These are phyloP conservation scores for Meyerozyma carpophila DNA, from an alignment of 1,139 yeast species.

Conservation along the genomic window DNA sequence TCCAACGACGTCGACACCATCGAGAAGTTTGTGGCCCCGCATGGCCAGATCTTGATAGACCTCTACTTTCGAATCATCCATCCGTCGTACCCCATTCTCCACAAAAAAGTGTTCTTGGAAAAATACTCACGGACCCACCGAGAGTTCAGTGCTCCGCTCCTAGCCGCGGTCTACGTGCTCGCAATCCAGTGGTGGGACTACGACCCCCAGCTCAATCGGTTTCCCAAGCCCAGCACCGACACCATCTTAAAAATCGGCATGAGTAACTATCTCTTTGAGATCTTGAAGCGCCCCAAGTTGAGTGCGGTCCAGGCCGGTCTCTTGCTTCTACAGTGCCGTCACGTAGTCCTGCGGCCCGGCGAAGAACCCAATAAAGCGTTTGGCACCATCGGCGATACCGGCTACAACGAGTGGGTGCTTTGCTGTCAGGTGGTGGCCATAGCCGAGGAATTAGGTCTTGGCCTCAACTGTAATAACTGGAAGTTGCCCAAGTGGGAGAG, in stretches of 20 bases:
- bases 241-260: constrained; percentile 43
- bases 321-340: constrained; percentile 60
- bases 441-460: constrained; percentile 82
- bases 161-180: constrained; percentile 70
- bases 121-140: constrained; percentile 72
- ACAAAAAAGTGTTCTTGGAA: constrained; percentile 70
- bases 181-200: constrained; percentile 85
- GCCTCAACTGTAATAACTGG: constrained; percentile 83
- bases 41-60: constrained; percentile 67
- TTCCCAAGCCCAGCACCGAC: constrained; percentile 62
- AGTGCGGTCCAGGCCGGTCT: constrained; percentile 81
- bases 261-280: constrained; percentile 59
- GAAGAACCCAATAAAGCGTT: constrained; percentile 5
- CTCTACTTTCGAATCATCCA: constrained; percentile 71
- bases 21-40: constrained; percentile 70
- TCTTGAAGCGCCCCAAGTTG: constrained; percentile 66
- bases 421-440: constrained; percentile 83
- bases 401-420: constrained; percentile 74
- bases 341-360: constrained; percentile 20
- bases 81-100: constrained; percentile 73
- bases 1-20: constrained; percentile 67
- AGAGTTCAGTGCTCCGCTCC: constrained; percentile 70
- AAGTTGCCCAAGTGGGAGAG: constrained; percentile 90
- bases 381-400: constrained; percentile 30
- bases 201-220: constrained; percentile 60